phyloP scores from a whole-genome alignment of 257 asterid species.

The Eustoma russellianum region DNA sequence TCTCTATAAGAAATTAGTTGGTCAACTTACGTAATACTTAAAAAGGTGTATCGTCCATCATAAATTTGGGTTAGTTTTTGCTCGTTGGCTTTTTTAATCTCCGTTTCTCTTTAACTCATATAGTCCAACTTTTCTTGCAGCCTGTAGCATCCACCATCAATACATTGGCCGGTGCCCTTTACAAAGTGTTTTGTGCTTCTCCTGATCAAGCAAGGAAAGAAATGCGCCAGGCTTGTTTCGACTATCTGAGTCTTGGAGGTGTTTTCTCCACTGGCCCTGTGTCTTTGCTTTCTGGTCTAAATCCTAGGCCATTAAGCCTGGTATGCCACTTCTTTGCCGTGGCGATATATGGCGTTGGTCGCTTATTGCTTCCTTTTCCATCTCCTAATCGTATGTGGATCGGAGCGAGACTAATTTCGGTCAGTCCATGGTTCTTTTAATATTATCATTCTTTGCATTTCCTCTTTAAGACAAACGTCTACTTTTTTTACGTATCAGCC shows the following conservation, averaged over 20 bases:
- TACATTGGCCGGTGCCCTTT: conserved; percentile 51
- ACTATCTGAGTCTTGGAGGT: conserved; percentile 52
- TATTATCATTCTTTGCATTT: neutral
- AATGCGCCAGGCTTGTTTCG: conserved; percentile 59
- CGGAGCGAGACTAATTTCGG: conserved; percentile 36
- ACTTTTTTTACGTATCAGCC: too few species aligned
- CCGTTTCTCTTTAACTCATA: neutral
- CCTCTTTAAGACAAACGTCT: neutral
- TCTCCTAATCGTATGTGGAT: conserved; percentile 44
- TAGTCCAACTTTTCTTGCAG: conserved; percentile 17
- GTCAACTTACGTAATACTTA: neutral
- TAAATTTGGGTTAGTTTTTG: neutral
- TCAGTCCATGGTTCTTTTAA: conserved; percentile 9
- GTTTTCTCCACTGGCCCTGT: conserved; percentile 47
- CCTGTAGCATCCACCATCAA: conserved; percentile 57
- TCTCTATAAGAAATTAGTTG: too few species aligned
- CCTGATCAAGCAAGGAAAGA: conserved; percentile 55
- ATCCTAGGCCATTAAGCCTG: conserved; percentile 47
- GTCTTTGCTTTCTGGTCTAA: conserved; percentile 48
- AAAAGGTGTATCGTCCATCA: too few species aligned
- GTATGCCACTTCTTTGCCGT: conserved; percentile 57
- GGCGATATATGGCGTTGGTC: conserved; percentile 49
- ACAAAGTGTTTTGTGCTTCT: conserved; percentile 51
- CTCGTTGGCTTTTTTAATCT: neutral
- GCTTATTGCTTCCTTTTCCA: conserved; percentile 52